Base-by-base conservation (phyloP, 2,329 filamentous ascomycete genomes). In the Aspergillus novofumigatus region DNA sequence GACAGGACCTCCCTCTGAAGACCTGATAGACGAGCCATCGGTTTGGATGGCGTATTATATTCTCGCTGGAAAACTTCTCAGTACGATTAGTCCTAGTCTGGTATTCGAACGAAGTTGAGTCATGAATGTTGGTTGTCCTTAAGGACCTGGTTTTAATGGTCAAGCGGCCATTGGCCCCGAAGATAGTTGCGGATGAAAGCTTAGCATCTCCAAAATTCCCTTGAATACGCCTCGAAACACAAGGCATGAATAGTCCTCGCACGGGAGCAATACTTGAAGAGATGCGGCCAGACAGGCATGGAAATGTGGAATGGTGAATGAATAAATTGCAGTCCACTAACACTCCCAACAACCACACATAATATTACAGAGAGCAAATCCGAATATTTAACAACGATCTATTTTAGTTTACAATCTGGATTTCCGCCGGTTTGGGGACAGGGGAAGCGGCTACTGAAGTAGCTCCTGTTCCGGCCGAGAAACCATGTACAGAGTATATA, bases 1-100 rank as follows among this genome's bases (percentile, higher is more conserved):
- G 86, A 81, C 52, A 97, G 75, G 3, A 97, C 93, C 68, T 96
- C 91, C 67, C 85, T 88, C 72, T 97, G 93, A n/a, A 97, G 80
- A 38, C 94, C 94, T 7, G 92, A 96, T 26, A 92, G 79, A 66
- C 86, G 64, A 35, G 69, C 67, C 70, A 73, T 73, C 55, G 53
- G 25, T 17, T 56, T 52, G 45, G 38, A 52, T 23, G 51, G 49
- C 29, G 55, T 57, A 53, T 23, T 48, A 42, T 52, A 11, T 3
- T 14, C 11, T 7, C 4, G 6, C 9, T 14, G 21, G 44, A 17
- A 11, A 23, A 21, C n/a, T 44, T 23, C 41, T 35, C 32, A 17
- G 32, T 17, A 38, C 32, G 2, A 11, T 6, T 7, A 6, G 32
- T 6, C 32, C 14, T 17, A 17, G 32, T 17, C 32, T 38, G 32